A percentile compares a stretch with the other conserved stretches of the same genome.
These are phyloP conservation scores for Fusarium mangiferae DNA, from an alignment of 2,329 filamentous ascomycete genomes.

Conservation along the genomic window DNA sequence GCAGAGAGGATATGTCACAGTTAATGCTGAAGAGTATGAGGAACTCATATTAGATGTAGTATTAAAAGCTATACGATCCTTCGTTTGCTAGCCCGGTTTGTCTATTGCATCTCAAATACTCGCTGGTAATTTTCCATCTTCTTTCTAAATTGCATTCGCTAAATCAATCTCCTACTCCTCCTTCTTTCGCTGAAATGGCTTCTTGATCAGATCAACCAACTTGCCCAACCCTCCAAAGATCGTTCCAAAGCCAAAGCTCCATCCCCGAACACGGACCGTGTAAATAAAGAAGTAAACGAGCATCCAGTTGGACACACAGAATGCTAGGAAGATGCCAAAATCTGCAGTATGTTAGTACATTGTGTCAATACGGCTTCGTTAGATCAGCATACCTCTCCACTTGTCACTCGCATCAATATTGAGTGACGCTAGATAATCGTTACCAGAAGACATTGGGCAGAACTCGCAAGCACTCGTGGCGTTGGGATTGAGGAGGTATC, in stretches of 20 bases:
- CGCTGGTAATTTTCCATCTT: background rate
- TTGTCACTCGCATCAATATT: conserved; percentile 66
- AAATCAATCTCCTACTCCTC: background rate
- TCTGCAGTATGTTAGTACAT: conserved; percentile 40
- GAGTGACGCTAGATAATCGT: conserved; percentile 71
- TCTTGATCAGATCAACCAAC: conserved; percentile 31
- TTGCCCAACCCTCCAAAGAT: conserved; percentile 34
- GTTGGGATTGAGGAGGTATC: conserved; percentile 72
- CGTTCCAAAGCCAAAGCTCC: conserved; percentile 73
- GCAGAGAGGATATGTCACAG: background rate
- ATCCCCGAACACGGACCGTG: conserved; percentile 74
- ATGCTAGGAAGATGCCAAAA: conserved; percentile 78
- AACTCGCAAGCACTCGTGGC: conserved; percentile 72
- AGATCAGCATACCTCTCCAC: conserved; percentile 59
- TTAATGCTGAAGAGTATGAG: background rate
- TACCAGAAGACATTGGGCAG: conserved; percentile 68
- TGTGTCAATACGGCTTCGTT: background rate
- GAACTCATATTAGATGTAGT: background rate
- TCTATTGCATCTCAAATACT: background rate
- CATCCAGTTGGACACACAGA: conserved; percentile 75
- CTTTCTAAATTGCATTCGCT: background rate
- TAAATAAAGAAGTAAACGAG: conserved; percentile 83
- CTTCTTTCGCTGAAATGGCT: conserved; percentile 33
- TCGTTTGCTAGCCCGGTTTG: background rate
- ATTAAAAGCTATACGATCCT: background rate